These are phyloP conservation scores for Trichoderma cornu-damae DNA, from an alignment of 2,329 filamentous ascomycete species.

Conservation along the genomic window DNA sequence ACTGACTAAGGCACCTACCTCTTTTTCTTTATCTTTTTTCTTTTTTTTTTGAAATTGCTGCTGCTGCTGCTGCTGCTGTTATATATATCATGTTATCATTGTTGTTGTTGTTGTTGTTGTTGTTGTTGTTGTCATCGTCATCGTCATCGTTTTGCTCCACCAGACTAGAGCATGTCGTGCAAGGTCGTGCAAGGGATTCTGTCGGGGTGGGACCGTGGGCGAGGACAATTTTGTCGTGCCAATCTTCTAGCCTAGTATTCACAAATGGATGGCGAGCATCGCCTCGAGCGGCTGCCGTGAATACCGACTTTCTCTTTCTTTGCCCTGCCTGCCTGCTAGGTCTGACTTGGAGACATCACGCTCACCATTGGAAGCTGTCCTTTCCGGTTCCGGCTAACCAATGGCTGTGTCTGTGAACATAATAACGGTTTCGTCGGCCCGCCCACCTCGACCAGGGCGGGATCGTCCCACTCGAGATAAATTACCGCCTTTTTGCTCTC, in stretches of 20 bases:
- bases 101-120: background rate
- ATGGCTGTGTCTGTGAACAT: background rate
- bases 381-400: background rate
- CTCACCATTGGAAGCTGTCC: background rate
- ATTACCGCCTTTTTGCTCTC: background rate
- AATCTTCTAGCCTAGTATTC: background rate
- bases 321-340: background rate
- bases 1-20: constrained; percentile 28
- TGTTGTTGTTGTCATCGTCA: no score
- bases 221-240: background rate
- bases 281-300: background rate
- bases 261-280: background rate
- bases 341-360: background rate
- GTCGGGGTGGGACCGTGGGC: background rate
- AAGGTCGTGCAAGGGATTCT: no score
- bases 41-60: background rate
- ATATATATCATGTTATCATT: no score
- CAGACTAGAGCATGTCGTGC: no score
- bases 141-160: no score
- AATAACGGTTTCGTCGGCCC: background rate
- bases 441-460: background rate
- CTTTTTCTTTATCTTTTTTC: background rate
- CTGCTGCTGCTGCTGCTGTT: no score
- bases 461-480: constrained; percentile 1
- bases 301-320: constrained; percentile 2